These are phyloP conservation scores for Psilocybe sp. DNA, from an alignment of 768 basidiomycete genomes.

Conservation along the genomic window DNA sequence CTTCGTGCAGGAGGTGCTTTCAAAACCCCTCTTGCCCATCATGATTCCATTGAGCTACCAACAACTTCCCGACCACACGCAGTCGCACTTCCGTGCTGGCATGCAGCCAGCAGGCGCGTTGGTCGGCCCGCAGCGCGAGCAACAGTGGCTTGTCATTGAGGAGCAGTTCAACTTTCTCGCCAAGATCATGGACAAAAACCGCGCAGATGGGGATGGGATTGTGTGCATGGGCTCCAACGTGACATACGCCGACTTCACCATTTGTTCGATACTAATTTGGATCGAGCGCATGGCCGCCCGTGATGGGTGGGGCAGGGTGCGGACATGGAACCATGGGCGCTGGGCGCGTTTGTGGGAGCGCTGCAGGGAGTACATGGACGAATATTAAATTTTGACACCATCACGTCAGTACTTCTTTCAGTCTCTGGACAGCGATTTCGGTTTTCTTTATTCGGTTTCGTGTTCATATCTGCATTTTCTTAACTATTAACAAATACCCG, in stretches of 20 bases:
- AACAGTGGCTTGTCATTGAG: conserved; percentile 61
- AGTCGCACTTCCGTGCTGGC: conserved; percentile 42
- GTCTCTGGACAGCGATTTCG: not conserved
- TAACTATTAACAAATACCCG: no score
- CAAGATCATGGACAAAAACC: conserved; percentile 64
- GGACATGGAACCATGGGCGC: conserved; percentile 66
- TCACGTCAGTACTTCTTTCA: not conserved
- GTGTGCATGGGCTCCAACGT: conserved; percentile 66
- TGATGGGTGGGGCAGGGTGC: conserved; percentile 69
- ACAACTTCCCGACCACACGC: conserved; percentile 52
- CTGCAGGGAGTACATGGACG: conserved; percentile 69
- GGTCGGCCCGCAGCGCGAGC: conserved; percentile 50
- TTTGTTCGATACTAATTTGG: conserved; percentile 73
- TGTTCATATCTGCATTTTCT: no score
- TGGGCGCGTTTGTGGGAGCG: conserved; percentile 64
- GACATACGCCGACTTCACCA: conserved; percentile 71
- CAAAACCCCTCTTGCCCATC: conserved; percentile 64
- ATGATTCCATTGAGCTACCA: conserved; percentile 69
- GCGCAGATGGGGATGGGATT: conserved; percentile 57
- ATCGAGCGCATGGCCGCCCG: conserved; percentile 71
- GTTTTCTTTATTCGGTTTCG: no score
- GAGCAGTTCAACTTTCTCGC: conserved; percentile 69
- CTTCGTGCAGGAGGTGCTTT: conserved; percentile 63
- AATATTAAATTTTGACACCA: conserved; percentile 33
- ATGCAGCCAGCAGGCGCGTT: conserved; percentile 16